Conservation (phyloP, 1,284 basidiomycete genomes). For the Dichomitus squalens region DNA sequence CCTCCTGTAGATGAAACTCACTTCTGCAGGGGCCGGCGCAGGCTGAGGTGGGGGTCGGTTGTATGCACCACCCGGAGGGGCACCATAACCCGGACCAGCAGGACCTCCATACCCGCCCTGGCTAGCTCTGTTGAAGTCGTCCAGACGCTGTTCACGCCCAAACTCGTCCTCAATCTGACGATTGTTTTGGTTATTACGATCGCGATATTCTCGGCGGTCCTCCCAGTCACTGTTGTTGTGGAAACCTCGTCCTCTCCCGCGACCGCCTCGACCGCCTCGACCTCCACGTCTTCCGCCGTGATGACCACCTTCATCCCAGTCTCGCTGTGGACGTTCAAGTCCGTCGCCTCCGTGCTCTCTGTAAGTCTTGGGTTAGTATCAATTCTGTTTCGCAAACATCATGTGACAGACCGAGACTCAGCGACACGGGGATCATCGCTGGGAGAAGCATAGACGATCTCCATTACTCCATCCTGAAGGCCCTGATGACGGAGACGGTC, state of each 20-base stretch:
- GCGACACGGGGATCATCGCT: slow-evolving; percentile 40
- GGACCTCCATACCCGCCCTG: slow-evolving; percentile 38
- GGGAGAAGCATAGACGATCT: slow-evolving; percentile 91
- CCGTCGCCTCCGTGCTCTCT: slow-evolving; percentile 20
- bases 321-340: slow-evolving; percentile 40
- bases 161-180: slow-evolving; percentile 48
- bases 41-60: slow-evolving; percentile 28
- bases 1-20: slow-evolving; percentile 17
- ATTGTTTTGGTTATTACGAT: slow-evolving; percentile 34
- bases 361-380: too few species aligned
- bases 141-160: slow-evolving; percentile 38
- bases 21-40: slow-evolving; percentile 22
- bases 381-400: too few species aligned
- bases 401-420: slow-evolving; percentile 25
- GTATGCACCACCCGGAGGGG: slow-evolving; percentile 33
- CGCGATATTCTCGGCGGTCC: slow-evolving; percentile 48
- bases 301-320: slow-evolving; percentile 46
- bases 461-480: slow-evolving; percentile 86
- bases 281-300: slow-evolving; percentile 29
- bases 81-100: slow-evolving; percentile 32
- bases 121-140: slow-evolving; percentile 33
- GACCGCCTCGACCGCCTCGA: slow-evolving; percentile 36
- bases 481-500: slow-evolving; percentile 79
- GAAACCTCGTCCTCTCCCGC: slow-evolving; percentile 32
- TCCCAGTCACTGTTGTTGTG: slow-evolving; percentile 41